phyloP scores from a whole-genome alignment of 202 grass and related monocot species.

The Saccharum hybrid region DNA sequence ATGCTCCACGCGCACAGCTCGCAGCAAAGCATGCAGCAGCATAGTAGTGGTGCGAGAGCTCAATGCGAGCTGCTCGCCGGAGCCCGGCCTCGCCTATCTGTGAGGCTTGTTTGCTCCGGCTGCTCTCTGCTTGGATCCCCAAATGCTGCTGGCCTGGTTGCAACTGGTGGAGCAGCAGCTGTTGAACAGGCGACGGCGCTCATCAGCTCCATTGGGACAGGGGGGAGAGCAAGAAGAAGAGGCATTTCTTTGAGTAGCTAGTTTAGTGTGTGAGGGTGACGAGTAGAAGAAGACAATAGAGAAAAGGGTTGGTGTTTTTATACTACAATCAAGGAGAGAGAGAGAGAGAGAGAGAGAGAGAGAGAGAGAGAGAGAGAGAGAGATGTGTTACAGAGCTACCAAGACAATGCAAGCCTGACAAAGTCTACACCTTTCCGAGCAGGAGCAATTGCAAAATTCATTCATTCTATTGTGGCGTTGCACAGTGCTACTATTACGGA shows the following conservation, averaged over 20 bases:
- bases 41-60: slow-evolving; percentile 18
- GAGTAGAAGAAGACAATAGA: slow-evolving; percentile 37
- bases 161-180: background rate
- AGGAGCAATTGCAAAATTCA: slow-evolving; percentile 44
- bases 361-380: too few relatives aligned
- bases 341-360: background rate
- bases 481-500: slow-evolving; percentile 20
- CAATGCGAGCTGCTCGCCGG: slow-evolving; percentile 36
- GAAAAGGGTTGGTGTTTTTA: slow-evolving; percentile 52
- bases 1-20: slow-evolving; percentile 8
- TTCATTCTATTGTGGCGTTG: slow-evolving; percentile 12
- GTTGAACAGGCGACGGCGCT: background rate
- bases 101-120: slow-evolving; percentile 6
- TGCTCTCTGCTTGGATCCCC: slow-evolving; percentile 30
- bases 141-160: slow-evolving; percentile 12
- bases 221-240: slow-evolving; percentile 27
- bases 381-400: background rate
- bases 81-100: slow-evolving; percentile 35
- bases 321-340: background rate
- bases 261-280: slow-evolving; percentile 2
- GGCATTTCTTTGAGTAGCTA: slow-evolving; percentile 14
- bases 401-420: background rate
- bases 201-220: slow-evolving; percentile 42
- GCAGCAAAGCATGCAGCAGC: slow-evolving; percentile 30
- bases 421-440: slow-evolving; percentile 26